These are phyloP conservation scores for Oxytropis ochrocephala DNA, from an alignment of 306 rosid genomes.

Conservation along the genomic window DNA sequence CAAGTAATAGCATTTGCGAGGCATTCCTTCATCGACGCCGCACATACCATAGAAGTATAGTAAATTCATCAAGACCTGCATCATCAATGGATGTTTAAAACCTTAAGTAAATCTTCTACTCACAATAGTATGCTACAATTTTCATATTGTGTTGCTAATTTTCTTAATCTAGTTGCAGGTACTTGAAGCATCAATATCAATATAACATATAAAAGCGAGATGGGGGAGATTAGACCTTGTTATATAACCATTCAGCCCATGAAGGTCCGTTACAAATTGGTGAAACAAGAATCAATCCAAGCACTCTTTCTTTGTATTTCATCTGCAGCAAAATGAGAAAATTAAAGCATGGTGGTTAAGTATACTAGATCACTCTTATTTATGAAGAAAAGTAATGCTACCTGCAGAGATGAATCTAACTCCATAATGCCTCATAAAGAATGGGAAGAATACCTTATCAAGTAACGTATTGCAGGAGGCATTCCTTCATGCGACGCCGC, in stretches of 20 bases:
- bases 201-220: neutral
- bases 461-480: slow-evolving; percentile 85
- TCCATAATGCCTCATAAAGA: neutral
- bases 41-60: slow-evolving; percentile 85
- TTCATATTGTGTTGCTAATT: neutral
- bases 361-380: neutral
- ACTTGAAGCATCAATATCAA: neutral
- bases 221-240: slow-evolving; percentile 47
- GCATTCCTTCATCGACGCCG: slow-evolving; percentile 72
- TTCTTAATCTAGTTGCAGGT: slow-evolving; percentile 2
- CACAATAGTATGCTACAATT: neutral
- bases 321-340: slow-evolving; percentile 45
- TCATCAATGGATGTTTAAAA: neutral
- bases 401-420: neutral
- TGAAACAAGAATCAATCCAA: slow-evolving; percentile 78
- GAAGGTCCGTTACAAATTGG: slow-evolving; percentile 78
- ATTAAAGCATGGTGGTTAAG: neutral
- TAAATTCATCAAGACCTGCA: slow-evolving; percentile 69
- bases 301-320: slow-evolving; percentile 71
- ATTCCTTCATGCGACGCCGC: slow-evolving; percentile 75
- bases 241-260: slow-evolving; percentile 89
- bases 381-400: slow-evolving; percentile 1
- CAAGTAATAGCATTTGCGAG: slow-evolving; percentile 80
- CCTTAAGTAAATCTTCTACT: too few relatives aligned
- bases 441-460: slow-evolving; percentile 51